Evolutionary conservation across 495 filamentous ascomycete genomes (phyloP), one percentile per base, ranked within the genome.

Genomic region (Aspergillus kassunensis): DNA sequence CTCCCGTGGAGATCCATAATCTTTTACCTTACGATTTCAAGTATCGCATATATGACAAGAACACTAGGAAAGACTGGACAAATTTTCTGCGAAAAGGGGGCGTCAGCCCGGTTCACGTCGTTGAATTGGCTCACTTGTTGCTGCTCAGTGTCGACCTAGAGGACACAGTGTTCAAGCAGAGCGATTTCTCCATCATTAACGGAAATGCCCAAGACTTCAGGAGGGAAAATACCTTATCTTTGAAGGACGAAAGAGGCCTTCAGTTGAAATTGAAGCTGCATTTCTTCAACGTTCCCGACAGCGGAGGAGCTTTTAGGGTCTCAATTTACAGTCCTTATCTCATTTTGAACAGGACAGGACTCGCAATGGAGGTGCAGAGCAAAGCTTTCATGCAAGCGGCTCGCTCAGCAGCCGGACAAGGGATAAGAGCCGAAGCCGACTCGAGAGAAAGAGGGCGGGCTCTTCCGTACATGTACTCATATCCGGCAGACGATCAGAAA

Each of bases 1-100:
- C 93, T 13, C 93, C 93, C 0, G 81, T 98, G 39, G 91, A 96
- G 57, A 77, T 98, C 11, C 91, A 98, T 63, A 98, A 98, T 61
- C 75, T 98, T 21, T 76, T 98, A 21, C 93, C 93, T 0, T 97
- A 87, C 60, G 95, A 97, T 70, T 98, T 98, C 85, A 97, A 97
- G 66, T 97, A 97, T 65, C 82, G 91, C 47, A 97, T 98, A 19
- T 97, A 97, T 62, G 93, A 98, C 72, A 95, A 91, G 74, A 93
- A 95, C 66, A 97, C 90, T 0, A 91, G 88, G 73, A 93, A 95
- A 64, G 92, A 98, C 66, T 98, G 95, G 93, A 92, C 91, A 0
- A 98, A 98, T 63, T 98, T 98, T 74, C 69, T 98, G 18, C 80
- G 93, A 45, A 97, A 95, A 67, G 93, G 93, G 9, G 93, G 93